Conservation (phyloP, 2,329 filamentous ascomycete species). For the Fusarium goolgardi region DNA sequence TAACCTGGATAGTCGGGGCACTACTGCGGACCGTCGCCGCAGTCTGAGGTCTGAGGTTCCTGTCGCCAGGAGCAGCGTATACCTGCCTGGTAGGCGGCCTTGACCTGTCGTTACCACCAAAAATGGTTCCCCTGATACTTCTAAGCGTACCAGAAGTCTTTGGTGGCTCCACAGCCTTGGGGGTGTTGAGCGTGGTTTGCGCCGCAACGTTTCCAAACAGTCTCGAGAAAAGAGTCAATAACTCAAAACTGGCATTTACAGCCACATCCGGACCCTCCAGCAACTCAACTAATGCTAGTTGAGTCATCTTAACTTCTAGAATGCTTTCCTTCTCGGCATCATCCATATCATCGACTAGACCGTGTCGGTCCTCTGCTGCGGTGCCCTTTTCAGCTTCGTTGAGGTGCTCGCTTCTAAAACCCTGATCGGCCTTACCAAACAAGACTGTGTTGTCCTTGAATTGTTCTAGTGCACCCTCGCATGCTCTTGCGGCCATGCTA, state of each 20-base stretch:
- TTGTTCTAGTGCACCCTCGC: constrained; percentile 91
- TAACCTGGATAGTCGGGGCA: constrained; percentile 82
- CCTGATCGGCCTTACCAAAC: constrained; percentile 70
- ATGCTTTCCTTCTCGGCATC: constrained; percentile 86
- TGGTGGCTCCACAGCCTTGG: constrained; percentile 65
- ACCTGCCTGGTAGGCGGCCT: constrained; percentile 57
- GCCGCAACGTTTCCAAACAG: constrained; percentile 74
- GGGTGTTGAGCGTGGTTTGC: constrained; percentile 58
- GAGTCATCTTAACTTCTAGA: constrained; percentile 96
- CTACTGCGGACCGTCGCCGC: constrained; percentile 57
- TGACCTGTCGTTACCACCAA: constrained; percentile 68
- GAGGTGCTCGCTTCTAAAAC: constrained; percentile 74
- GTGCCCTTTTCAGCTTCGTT: constrained; percentile 62
- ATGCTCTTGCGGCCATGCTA: constrained; percentile 80
- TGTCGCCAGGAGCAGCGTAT: constrained; percentile 54
- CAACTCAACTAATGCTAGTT: constrained; percentile 84
- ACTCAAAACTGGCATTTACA: constrained; percentile 87
- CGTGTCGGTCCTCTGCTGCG: constrained; percentile 49
- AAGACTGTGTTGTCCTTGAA: constrained; percentile 78
- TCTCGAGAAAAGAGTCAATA: constrained; percentile 82
- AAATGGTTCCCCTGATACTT: constrained; percentile 80
- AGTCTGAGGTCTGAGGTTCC: constrained; percentile 53
- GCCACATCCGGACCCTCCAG: constrained; percentile 85
- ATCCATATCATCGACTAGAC: constrained; percentile 82
- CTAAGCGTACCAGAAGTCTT: constrained; percentile 78